Conservation (phyloP, 1,139 yeast species). For the Yamadazyma taylorii region DNA sequence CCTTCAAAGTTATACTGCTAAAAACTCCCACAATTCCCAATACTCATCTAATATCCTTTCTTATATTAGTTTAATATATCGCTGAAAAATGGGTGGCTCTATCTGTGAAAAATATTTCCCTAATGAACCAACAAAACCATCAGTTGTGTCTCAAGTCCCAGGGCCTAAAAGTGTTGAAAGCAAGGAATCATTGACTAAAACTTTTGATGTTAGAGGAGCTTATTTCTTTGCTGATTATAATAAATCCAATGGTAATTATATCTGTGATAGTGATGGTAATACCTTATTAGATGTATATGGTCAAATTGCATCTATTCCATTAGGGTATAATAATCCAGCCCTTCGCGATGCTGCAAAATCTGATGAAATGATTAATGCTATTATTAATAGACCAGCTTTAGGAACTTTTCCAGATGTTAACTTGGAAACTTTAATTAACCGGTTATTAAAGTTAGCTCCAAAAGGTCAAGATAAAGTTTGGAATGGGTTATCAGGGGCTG, state of each 20-base stretch:
- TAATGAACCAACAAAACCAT: slow-evolving; percentile 63
- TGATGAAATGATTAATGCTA: slow-evolving; percentile 64
- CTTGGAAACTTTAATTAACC: slow-evolving; percentile 55
- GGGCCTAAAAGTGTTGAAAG: slow-evolving; percentile 59
- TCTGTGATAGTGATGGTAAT: slow-evolving; percentile 72
- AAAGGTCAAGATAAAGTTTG: slow-evolving; percentile 66
- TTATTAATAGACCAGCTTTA: slow-evolving; percentile 72
- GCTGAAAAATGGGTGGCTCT: slow-evolving; percentile 26
- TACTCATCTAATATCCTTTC: no score
- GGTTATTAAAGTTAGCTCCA: slow-evolving; percentile 65
- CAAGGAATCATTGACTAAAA: slow-evolving; percentile 49
- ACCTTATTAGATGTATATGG: slow-evolving; percentile 63
- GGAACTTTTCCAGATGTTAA: slow-evolving; percentile 74
- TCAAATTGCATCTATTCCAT: slow-evolving; percentile 72
- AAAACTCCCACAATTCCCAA: no score
- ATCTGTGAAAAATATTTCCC: slow-evolving; percentile 60
- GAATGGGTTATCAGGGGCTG: slow-evolving; percentile 81
- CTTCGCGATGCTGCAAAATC: slow-evolving; percentile 60
- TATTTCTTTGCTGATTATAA: slow-evolving; percentile 67
- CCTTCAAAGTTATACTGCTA: no score
- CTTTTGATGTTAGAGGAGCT: slow-evolving; percentile 68
- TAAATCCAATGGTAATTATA: slow-evolving; percentile 67
- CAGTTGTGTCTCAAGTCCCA: slow-evolving; percentile 54
- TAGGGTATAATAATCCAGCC: slow-evolving; percentile 77
- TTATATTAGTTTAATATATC: no score